Conservation (phyloP, 2,329 filamentous ascomycete species). For the Colletotrichum lupini region DNA sequence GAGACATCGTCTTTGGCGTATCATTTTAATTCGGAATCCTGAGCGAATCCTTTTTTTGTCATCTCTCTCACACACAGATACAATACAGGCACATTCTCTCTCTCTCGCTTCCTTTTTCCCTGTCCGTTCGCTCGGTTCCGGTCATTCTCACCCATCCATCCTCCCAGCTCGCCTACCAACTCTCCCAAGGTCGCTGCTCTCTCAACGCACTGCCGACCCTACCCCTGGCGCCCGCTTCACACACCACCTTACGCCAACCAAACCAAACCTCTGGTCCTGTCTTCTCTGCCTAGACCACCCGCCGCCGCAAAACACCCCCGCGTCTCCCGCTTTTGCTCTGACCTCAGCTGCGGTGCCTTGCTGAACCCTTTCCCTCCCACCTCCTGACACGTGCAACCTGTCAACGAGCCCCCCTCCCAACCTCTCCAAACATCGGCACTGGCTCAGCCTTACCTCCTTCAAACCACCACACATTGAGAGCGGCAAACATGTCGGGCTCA, state of each 20-base stretch:
- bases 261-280: constrained; percentile 20
- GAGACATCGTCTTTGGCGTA: constrained; percentile 9
- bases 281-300: constrained; percentile 17
- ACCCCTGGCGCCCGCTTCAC: constrained; percentile 19
- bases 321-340: constrained; percentile 21
- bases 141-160: constrained; percentile 27
- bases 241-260: constrained; percentile 4
- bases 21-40: constrained; percentile 32
- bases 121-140: constrained; percentile 25
- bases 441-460: constrained; percentile 30
- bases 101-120: background rate
- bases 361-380: constrained; percentile 31
- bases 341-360: constrained; percentile 25
- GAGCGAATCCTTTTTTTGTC: background rate
- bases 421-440: constrained; percentile 30
- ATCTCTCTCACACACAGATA: constrained; percentile 1
- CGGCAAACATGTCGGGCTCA: constrained; percentile 75
- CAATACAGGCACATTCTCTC: background rate
- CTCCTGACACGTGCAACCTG: constrained; percentile 35
- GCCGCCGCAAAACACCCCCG: constrained; percentile 17
- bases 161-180: constrained; percentile 33
- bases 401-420: constrained; percentile 32
- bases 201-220: constrained; percentile 33
- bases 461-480: constrained; percentile 33
- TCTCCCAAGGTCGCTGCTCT: background rate